Evolutionary conservation across 2,329 filamentous ascomycete genomes (phyloP).

Genomic region (Ophiocordyceps camponoti-rufipedis): DNA sequence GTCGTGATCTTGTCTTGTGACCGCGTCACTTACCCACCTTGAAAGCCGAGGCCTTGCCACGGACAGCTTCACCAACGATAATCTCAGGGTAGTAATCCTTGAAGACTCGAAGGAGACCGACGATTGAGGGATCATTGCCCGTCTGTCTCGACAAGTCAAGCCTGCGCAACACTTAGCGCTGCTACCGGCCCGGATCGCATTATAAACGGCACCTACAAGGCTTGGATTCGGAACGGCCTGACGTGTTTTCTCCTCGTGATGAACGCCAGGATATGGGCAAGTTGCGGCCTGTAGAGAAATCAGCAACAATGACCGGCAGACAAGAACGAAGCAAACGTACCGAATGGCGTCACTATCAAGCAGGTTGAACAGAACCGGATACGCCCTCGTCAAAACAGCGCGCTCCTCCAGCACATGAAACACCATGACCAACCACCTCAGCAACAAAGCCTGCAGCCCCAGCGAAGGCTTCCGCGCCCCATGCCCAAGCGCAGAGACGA

Average conservation of each 20-base stretch:
- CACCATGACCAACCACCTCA: conserved; percentile 65
- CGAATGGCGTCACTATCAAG: conserved; percentile 64
- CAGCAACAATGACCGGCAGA: not conserved
- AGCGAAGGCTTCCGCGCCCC: conserved; percentile 58
- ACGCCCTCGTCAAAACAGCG: conserved; percentile 46
- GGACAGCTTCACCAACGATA: conserved; percentile 51
- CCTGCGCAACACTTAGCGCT: conserved; percentile 14
- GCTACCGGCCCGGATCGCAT: too few relatives aligned
- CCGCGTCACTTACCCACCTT: conserved; percentile 22
- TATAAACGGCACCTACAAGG: conserved; percentile 31
- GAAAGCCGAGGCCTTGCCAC: conserved; percentile 42
- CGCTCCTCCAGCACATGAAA: conserved; percentile 52
- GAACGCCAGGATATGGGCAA: conserved; percentile 64
- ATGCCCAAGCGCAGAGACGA: conserved; percentile 60
- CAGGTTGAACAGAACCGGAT: conserved; percentile 62
- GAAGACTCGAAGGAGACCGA: conserved; percentile 62
- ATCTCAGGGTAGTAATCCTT: conserved; percentile 87
- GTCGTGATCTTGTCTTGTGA: not conserved
- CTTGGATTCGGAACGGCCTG: conserved; percentile 65
- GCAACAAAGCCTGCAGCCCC: conserved; percentile 47
- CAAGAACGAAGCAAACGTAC: conserved; percentile 14
- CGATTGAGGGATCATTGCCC: conserved; percentile 55
- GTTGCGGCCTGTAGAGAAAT: conserved; percentile 22
- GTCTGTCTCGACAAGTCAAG: conserved; percentile 38
- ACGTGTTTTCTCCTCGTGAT: conserved; percentile 72